Percentiles rank a stretch among this genome's conserved stretches.
phyloP scores from a whole-genome alignment of 352 stramenopile genomes.

The Pythium insidiosum region DNA sequence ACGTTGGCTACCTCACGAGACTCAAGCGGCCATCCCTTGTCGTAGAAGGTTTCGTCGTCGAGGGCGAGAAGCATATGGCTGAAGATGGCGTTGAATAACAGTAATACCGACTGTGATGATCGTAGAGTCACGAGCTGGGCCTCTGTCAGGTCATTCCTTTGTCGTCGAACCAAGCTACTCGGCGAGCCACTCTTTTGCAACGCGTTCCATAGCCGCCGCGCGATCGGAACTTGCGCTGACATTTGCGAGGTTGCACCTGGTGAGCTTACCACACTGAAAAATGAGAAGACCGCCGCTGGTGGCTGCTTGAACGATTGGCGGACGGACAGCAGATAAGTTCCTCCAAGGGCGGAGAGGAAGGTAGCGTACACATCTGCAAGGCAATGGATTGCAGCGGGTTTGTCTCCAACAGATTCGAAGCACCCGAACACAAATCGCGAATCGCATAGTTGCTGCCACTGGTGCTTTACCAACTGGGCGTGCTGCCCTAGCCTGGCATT shows the following conservation, averaged over 20 bases:
- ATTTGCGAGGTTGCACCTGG: too few relatives aligned
- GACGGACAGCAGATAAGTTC: constrained; percentile 35
- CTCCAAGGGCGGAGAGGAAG: constrained; percentile 32
- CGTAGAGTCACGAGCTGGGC: too few relatives aligned
- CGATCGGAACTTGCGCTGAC: too few relatives aligned
- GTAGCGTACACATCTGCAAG: constrained; percentile 31
- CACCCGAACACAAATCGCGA: constrained; percentile 26
- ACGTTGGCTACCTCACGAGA: constrained; percentile 31
- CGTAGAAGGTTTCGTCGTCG: constrained; percentile 69
- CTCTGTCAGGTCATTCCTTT: too few relatives aligned
- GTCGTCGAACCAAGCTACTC: too few relatives aligned
- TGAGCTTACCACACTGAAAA: constrained; percentile 48
- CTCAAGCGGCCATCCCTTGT: constrained; percentile 42
- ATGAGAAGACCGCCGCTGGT: constrained; percentile 27
- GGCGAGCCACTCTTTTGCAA: too few relatives aligned
- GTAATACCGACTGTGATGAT: too few relatives aligned
- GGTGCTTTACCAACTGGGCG: constrained; percentile 12
- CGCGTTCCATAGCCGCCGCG: too few relatives aligned
- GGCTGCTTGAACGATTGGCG: constrained; percentile 37
- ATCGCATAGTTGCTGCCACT: constrained; percentile 38
- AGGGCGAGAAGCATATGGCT: constrained; percentile 56
- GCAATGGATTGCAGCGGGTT: constrained; percentile 11
- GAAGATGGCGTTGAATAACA: constrained; percentile 59
- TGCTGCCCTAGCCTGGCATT: not conserved
- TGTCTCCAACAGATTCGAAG: constrained; percentile 13